These are phyloP conservation scores for Russula compacta DNA, from an alignment of 768 basidiomycete species.

Conservation along the genomic window DNA sequence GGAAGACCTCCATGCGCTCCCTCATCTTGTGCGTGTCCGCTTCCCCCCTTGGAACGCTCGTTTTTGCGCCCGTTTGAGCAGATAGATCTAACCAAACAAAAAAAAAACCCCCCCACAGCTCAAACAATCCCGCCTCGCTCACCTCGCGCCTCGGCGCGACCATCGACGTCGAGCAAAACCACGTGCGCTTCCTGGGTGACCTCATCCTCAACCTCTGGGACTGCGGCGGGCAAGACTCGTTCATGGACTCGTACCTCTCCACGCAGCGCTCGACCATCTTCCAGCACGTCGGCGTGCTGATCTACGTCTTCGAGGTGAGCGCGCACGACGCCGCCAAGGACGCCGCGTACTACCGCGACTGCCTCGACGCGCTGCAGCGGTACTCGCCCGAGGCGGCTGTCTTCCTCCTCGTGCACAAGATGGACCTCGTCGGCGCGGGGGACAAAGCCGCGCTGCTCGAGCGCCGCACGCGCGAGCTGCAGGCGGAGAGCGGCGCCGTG, in stretches of 20 bases:
- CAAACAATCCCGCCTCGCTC: constrained; percentile 88
- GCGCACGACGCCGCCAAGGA: constrained; percentile 78
- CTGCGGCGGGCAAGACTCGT: constrained; percentile 96
- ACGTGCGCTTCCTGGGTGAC: constrained; percentile 93
- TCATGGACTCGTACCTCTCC: constrained; percentile 95
- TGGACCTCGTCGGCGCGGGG: constrained; percentile 74
- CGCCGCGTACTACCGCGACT: constrained; percentile 85
- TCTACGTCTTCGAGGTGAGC: constrained; percentile 97
- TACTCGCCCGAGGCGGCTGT: constrained; percentile 77
- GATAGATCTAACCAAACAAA: too few relatives aligned
- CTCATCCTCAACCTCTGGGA: constrained; percentile 97
- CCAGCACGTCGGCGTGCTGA: constrained; percentile 92
- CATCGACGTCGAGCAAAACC: constrained; percentile 96
- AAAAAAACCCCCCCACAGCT: constrained; percentile 46
- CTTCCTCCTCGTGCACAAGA: constrained; percentile 93
- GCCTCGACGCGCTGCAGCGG: constrained; percentile 71
- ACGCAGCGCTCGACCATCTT: constrained; percentile 92
- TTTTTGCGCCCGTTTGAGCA: too few relatives aligned
- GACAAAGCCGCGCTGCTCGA: constrained; percentile 52
- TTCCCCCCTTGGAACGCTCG: constrained; percentile 1
- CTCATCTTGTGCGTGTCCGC: constrained; percentile 98
- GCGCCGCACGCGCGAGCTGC: constrained; percentile 64
- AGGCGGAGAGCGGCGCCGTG: constrained; percentile 54
- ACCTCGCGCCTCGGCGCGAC: constrained; percentile 91
- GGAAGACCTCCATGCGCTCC: constrained; percentile 97